These are phyloP conservation scores for Ustilago bromivora DNA, from an alignment of 1,284 basidiomycete genomes.

Conservation along the genomic window DNA sequence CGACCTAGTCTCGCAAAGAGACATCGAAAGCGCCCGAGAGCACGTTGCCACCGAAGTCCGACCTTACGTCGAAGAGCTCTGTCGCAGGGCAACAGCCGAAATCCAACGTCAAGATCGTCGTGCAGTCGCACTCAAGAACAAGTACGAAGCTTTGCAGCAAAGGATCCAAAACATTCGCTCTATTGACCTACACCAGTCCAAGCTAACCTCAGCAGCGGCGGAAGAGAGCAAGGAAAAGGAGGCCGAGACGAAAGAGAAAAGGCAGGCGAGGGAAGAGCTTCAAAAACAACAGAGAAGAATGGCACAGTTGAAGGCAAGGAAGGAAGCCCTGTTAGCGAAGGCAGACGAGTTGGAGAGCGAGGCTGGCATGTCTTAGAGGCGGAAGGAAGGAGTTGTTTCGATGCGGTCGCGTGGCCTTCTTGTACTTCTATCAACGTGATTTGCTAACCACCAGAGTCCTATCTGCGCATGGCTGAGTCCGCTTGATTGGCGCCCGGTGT, in stretches of 20 bases:
- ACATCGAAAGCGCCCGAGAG: conserved; percentile 37
- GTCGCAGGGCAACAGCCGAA: conserved; percentile 29
- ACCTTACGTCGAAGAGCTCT: conserved; percentile 47
- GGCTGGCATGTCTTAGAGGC: neutral
- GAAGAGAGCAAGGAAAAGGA: neutral
- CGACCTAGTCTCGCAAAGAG: conserved; percentile 43
- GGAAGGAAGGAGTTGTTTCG: neutral
- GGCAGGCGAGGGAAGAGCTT: conserved; percentile 5
- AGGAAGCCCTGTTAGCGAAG: conserved; percentile 24
- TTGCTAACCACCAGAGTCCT: neutral
- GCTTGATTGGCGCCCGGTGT: neutral
- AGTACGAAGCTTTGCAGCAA: conserved; percentile 34
- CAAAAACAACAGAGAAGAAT: conserved; percentile 10
- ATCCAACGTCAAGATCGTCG: conserved; percentile 41
- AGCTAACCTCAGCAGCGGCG: conserved; percentile 20
- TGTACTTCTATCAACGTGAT: conserved; percentile 16
- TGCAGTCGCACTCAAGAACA: conserved; percentile 38
- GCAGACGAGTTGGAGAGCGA: conserved; percentile 31
- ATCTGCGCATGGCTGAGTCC: neutral
- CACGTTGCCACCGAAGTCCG: conserved; percentile 48
- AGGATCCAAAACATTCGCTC: conserved; percentile 33
- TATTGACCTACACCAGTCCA: conserved; percentile 40
- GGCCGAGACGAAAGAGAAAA: conserved; percentile 2
- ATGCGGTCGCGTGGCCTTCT: neutral
- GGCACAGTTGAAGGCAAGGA: conserved; percentile 17